Evolutionary conservation across 495 filamentous ascomycete genomes (phyloP).

Genomic region (Aspergillus sclerotioniger): DNA sequence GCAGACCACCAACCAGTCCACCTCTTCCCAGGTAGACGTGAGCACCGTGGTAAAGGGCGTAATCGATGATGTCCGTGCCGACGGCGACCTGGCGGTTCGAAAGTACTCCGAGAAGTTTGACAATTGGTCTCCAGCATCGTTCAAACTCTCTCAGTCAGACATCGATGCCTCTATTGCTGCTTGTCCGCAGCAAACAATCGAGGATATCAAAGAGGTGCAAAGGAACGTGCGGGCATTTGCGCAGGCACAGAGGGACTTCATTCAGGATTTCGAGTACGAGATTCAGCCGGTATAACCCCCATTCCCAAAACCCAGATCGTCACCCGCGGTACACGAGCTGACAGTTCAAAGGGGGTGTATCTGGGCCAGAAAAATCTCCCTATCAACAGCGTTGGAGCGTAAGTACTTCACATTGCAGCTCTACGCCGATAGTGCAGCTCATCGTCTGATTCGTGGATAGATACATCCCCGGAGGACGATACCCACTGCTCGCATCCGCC

Average conservation of each 20-base stretch:
- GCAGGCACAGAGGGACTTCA: conserved; percentile 39
- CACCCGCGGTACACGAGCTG: background rate
- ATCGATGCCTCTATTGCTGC: conserved; percentile 24
- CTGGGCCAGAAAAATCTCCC: conserved; percentile 50
- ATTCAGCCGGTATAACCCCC: conserved; percentile 32
- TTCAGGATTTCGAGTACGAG: conserved; percentile 49
- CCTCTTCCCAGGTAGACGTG: background rate
- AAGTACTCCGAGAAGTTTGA: conserved; percentile 54
- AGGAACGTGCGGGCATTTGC: conserved; percentile 50
- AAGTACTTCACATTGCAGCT: conserved; percentile 2
- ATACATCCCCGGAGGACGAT: conserved; percentile 54
- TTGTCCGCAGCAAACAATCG: conserved; percentile 41
- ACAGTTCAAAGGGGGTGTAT: conserved; percentile 32
- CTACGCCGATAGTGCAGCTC: background rate
- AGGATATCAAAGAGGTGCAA: conserved; percentile 54
- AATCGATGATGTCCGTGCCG: conserved; percentile 45
- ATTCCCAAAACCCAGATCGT: background rate
- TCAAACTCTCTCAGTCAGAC: conserved; percentile 34
- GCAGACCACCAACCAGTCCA: background rate
- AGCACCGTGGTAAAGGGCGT: conserved; percentile 44
- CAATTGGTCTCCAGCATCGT: conserved; percentile 49
- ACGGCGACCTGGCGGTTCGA: conserved; percentile 48
- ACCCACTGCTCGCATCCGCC: conserved; percentile 54
- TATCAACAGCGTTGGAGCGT: conserved; percentile 35
- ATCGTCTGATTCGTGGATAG: conserved; percentile 9